These are phyloP conservation scores for Cyclotella baltica DNA, from an alignment of 108 stramenopile species.

Conservation along the genomic window DNA sequence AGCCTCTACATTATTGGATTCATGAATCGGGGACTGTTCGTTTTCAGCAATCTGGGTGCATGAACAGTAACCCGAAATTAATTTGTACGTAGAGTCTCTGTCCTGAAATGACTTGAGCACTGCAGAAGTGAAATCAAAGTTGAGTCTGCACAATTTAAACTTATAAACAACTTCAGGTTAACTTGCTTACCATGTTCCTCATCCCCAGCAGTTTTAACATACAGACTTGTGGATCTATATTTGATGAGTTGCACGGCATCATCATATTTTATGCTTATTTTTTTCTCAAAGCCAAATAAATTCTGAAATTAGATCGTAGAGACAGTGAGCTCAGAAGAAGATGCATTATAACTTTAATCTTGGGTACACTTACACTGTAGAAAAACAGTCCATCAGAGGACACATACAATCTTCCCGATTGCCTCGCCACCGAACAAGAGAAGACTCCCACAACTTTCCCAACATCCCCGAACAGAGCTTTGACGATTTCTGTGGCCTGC, in stretches of 20 bases:
- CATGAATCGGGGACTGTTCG: background rate
- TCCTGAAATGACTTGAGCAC: conserved; percentile 22
- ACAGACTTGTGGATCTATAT: conserved; percentile 64
- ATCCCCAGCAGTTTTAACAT: conserved; percentile 40
- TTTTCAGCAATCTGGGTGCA: background rate
- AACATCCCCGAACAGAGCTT: conserved; percentile 58
- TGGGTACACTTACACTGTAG: conserved; percentile 52
- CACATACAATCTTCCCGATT: conserved; percentile 70
- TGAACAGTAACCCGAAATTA: background rate
- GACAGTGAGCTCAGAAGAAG: too few species aligned
- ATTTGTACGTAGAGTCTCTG: conserved; percentile 12
- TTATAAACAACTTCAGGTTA: conserved; percentile 51
- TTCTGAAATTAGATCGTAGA: conserved; percentile 22
- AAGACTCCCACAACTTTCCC: conserved; percentile 63
- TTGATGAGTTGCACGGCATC: conserved; percentile 48
- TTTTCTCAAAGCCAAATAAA: conserved; percentile 78
- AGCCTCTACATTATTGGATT: background rate
- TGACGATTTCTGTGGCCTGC: conserved; percentile 55
- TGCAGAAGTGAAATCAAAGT: background rate
- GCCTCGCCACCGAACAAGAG: conserved; percentile 65
- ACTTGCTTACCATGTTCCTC: conserved; percentile 52
- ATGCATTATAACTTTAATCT: too few species aligned
- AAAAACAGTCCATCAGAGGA: conserved; percentile 65
- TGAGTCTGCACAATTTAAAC: conserved; percentile 13
- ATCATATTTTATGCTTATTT: conserved; percentile 52